phyloP scores from a whole-genome alignment of 2,329 filamentous ascomycete species.

The Amauroascus verrucosus region DNA sequence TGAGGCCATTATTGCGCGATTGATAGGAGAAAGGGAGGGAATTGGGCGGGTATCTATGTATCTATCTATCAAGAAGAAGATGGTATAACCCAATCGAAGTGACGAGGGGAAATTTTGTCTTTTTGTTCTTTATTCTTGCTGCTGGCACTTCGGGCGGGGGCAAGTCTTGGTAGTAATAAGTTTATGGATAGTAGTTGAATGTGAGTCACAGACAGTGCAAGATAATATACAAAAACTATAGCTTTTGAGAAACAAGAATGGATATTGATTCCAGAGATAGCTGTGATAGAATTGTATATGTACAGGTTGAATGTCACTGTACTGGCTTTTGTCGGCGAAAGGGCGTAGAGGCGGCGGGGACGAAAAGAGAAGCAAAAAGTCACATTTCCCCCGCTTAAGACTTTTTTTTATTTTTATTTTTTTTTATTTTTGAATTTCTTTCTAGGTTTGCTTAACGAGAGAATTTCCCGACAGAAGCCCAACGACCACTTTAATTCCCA shows the following conservation, averaged over 20 bases:
- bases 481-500: neutral
- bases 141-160: neutral
- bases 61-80: neutral
- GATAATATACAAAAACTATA: neutral
- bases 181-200: too few species aligned
- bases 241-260: neutral
- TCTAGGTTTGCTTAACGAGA: too few species aligned
- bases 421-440: too few species aligned
- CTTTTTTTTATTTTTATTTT: neutral
- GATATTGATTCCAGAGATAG: neutral
- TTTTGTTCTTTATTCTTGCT: neutral
- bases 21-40: neutral
- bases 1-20: conserved; percentile 32
- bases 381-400: neutral
- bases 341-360: conserved; percentile 2
- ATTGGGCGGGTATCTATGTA: neutral
- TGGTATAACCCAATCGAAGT: neutral
- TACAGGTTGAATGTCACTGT: too few species aligned
- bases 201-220: too few species aligned
- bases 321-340: neutral
- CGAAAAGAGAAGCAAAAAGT: neutral
- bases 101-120: too few species aligned
- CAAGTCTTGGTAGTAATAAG: too few species aligned
- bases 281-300: neutral
- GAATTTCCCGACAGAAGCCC: conserved; percentile 6